Base-by-base conservation (phyloP, 352 stramenopile species). In the Globisporangium abappressorium region DNA sequence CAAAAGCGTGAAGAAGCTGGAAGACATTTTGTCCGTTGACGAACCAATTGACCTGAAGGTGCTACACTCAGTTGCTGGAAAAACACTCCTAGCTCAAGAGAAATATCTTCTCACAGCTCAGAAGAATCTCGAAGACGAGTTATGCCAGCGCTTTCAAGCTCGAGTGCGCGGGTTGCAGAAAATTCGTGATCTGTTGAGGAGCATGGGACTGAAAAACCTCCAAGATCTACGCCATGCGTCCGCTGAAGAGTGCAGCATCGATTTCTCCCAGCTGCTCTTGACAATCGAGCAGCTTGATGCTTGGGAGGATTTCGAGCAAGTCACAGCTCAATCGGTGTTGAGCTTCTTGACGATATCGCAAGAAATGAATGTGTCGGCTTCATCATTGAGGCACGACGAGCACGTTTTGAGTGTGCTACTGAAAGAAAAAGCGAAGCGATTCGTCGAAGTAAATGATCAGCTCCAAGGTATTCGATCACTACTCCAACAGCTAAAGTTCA, bases 351-450 rank as follows among this genome's bases (percentile, higher is more conserved):
- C 18, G n/a, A 49, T n/a, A 28, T 69, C 47, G 20, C 64, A 61
- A 38, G 57, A 33, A 22, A 64, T 67, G n/a, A 55, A 62, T 12
- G 55, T 88, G 11, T 77, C 76, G 20, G 61, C 24, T 7, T 49
- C 61, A 43, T 71, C 60, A 38, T 59, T 82, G 24, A 71, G 78
- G 28, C 72, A 71, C 34, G 80, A 89, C 30, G 66, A 82, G 15
- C 57, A 76, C 47, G 26, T 92, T 38, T 46, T 91, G 24, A 80
- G 74, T 22, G 66, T 65, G 2, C 71, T 95, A 43, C 63, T 85
- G 24, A 80, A 81, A 47, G 85, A 94, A 53, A 92, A 93, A 59
- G 69, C 76, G 5, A 85, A 80, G 47, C 80, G 85, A 14, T 66
- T 89, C 28, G 66, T 66, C 3, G 81, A 93, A 57, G 64, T 85